A percentile compares a stretch with the other conserved stretches of the same genome.
phyloP scores from a whole-genome alignment of 2,329 filamentous ascomycete species.

The Beauveria medogensis region DNA sequence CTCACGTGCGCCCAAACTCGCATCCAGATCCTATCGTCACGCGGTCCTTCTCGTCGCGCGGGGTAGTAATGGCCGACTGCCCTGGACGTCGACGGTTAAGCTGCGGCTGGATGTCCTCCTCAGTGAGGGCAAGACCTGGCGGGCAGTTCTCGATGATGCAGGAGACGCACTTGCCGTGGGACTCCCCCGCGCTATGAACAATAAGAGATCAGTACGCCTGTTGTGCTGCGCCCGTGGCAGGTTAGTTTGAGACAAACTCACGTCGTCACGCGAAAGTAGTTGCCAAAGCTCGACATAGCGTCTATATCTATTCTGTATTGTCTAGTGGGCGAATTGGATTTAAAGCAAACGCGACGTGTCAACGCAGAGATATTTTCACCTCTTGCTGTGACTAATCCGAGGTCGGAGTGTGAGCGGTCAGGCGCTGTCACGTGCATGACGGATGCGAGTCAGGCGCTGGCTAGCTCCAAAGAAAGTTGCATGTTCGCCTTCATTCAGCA shows the following conservation, averaged over 20 bases:
- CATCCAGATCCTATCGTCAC: slow-evolving; percentile 91
- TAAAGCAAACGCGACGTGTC: background rate
- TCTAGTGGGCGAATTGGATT: background rate
- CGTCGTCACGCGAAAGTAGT: slow-evolving; percentile 74
- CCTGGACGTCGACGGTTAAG: slow-evolving; percentile 85
- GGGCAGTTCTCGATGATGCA: slow-evolving; percentile 93
- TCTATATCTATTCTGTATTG: slow-evolving; percentile 10
- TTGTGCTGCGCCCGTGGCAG: background rate
- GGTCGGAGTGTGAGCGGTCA: background rate
- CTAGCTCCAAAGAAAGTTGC: background rate
- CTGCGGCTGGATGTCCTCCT: slow-evolving; percentile 86
- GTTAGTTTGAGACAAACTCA: slow-evolving; percentile 34
- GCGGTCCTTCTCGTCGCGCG: slow-evolving; percentile 85
- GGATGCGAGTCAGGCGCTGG: background rate
- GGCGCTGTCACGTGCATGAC: background rate
- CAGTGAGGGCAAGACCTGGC: slow-evolving; percentile 76
- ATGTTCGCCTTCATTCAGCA: background rate
- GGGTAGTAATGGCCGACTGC: slow-evolving; percentile 83
- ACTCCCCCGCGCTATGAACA: slow-evolving; percentile 43
- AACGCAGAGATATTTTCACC: background rate
- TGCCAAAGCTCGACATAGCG: slow-evolving; percentile 75
- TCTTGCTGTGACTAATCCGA: slow-evolving; percentile 7
- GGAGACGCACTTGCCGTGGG: slow-evolving; percentile 85
- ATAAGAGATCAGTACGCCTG: slow-evolving; percentile 7
- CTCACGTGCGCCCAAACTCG: slow-evolving; percentile 70